phyloP scores from a whole-genome alignment of 164 flowering plant species.

The Vitis amurensis region DNA sequence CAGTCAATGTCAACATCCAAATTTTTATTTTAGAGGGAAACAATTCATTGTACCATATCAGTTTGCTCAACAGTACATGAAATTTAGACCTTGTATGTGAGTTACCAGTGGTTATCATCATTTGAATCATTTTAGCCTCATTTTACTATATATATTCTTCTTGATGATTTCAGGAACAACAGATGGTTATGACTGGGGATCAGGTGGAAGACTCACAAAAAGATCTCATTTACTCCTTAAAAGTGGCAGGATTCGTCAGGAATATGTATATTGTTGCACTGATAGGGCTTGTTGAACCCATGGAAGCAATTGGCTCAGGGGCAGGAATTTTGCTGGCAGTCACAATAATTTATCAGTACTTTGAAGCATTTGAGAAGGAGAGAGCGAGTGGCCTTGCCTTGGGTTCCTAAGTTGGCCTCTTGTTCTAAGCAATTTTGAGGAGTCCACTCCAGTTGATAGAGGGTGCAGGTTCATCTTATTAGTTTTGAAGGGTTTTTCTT shows the following conservation, averaged over 20 bases:
- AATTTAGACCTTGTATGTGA: too few relatives aligned
- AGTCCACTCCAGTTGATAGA: too few relatives aligned
- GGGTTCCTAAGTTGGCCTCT: slow-evolving; percentile 29
- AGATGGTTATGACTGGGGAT: slow-evolving; percentile 80
- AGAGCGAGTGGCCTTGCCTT: slow-evolving; percentile 67
- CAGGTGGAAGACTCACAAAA: slow-evolving; percentile 63
- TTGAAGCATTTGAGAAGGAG: slow-evolving; percentile 77
- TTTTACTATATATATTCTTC: too few relatives aligned
- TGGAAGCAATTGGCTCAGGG: slow-evolving; percentile 81
- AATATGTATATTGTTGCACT: slow-evolving; percentile 76
- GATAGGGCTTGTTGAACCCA: slow-evolving; percentile 69
- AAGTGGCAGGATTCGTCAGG: slow-evolving; percentile 74
- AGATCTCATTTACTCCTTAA: slow-evolving; percentile 69
- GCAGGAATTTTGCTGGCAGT: slow-evolving; percentile 71
- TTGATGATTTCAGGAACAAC: slow-evolving; percentile 49
- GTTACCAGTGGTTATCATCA: too few relatives aligned
- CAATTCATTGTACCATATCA: too few relatives aligned
- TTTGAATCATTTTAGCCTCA: background rate
- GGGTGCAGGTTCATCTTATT: too few relatives aligned
- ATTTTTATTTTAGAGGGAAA: too few relatives aligned
- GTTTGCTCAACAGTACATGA: too few relatives aligned
- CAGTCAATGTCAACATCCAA: too few relatives aligned
- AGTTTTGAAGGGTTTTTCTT: too few relatives aligned
- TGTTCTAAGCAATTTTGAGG: too few relatives aligned
- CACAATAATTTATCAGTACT: slow-evolving; percentile 70